These are phyloP conservation scores for Agaricus blazei DNA, from an alignment of 768 basidiomycete genomes.

Conservation along the genomic window DNA sequence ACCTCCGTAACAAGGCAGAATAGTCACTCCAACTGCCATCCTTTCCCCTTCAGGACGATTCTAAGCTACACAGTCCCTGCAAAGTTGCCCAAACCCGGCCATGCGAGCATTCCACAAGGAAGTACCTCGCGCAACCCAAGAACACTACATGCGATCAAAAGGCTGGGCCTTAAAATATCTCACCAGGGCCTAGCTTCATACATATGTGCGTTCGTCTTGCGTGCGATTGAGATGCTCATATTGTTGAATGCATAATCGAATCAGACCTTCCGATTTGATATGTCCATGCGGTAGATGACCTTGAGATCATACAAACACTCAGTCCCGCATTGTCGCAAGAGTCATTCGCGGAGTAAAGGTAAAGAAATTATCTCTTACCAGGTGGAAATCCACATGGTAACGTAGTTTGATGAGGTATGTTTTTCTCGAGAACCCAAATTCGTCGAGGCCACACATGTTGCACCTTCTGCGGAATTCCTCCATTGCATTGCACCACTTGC, in stretches of 20 bases:
- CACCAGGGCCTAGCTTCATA: not conserved
- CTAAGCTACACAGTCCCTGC: too few species aligned
- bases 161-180: not conserved
- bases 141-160: too few species aligned
- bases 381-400: slow-evolving; percentile 1
- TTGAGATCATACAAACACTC: not conserved
- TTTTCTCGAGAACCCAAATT: not conserved
- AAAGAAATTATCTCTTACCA: not conserved
- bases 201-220: not conserved
- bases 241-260: not conserved
- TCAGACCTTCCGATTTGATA: not conserved
- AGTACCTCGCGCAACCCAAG: too few species aligned
- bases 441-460: not conserved
- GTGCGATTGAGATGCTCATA: not conserved
- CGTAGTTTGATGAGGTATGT: not conserved
- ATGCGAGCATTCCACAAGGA: too few species aligned
- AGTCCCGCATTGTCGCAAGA: not conserved
- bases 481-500: not conserved
- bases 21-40: too few species aligned
- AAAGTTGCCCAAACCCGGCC: too few species aligned
- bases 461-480: not conserved
- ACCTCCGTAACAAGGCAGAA: too few species aligned
- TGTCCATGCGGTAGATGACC: slow-evolving; percentile 3
- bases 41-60: too few species aligned
- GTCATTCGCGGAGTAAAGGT: not conserved